Evolutionary conservation across 768 basidiomycete genomes (phyloP).

Genomic region (Panaeolus cyanescens): DNA sequence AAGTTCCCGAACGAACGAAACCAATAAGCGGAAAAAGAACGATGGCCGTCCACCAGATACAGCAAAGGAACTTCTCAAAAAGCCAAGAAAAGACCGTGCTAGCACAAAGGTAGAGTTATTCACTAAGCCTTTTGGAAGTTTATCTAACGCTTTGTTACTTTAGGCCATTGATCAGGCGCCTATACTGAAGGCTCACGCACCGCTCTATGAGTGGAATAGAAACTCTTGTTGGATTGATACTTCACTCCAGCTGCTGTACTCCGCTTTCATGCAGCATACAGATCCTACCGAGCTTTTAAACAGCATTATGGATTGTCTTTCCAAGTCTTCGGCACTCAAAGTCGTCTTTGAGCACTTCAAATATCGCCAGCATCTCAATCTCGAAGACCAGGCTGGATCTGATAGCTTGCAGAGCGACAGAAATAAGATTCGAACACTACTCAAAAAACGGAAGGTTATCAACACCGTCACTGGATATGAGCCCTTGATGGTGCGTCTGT

Average conservation of each 20-base stretch:
- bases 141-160: not conserved
- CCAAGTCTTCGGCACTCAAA: not conserved
- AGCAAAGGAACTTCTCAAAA: not conserved
- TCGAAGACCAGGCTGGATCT: not conserved
- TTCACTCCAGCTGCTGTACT: slow-evolving; percentile 11
- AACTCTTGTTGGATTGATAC: slow-evolving; percentile 19
- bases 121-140: too few species aligned
- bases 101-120: not conserved
- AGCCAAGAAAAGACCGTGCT: not conserved
- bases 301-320: not conserved
- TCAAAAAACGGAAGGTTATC: not conserved
- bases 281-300: not conserved
- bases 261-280: not conserved
- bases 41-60: slow-evolving; percentile 22
- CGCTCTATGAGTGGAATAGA: slow-evolving; percentile 10
- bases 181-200: not conserved
- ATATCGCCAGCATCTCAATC: not conserved
- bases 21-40: slow-evolving; percentile 19
- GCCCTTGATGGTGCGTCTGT: not conserved
- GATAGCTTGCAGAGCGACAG: not conserved
- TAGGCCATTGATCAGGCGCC: not conserved
- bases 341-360: not conserved
- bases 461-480: not conserved
- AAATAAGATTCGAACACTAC: not conserved
- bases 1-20: not conserved